Conservation (phyloP, 1,139 yeast genomes). For the Zygosaccharomyces sapae region DNA sequence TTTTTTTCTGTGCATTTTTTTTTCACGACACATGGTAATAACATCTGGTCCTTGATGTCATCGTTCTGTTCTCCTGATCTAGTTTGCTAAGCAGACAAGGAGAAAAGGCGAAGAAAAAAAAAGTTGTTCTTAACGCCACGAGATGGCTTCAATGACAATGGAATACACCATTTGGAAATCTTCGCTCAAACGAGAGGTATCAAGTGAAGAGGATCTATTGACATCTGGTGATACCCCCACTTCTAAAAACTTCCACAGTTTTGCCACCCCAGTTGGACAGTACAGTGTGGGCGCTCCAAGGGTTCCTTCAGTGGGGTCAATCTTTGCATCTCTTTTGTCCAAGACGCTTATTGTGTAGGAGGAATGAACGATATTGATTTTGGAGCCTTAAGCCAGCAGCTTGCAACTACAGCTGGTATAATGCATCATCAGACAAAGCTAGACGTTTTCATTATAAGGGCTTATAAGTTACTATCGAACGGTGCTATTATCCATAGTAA, state of each 20-base stretch:
- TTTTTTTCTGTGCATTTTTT: background rate
- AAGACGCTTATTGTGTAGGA: background rate
- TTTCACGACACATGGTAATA: background rate
- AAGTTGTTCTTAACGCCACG: constrained; percentile 2
- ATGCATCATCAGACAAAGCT: constrained; percentile 34
- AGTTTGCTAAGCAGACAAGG: background rate
- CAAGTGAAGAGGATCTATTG: background rate
- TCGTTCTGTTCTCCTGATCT: background rate
- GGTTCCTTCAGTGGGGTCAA: constrained; percentile 4
- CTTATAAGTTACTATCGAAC: constrained; percentile 29
- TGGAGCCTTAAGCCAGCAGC: constrained; percentile 15
- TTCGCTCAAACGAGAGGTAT: background rate
- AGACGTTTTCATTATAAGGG: constrained; percentile 34
- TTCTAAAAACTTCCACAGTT: background rate
- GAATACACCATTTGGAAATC: background rate
- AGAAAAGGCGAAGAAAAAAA: background rate
- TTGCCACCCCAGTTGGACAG: constrained; percentile 4
- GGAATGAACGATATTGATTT: constrained; percentile 21
- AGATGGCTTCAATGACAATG: constrained; percentile 4
- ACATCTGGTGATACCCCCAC: constrained; percentile 1
- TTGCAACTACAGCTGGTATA: constrained; percentile 19
- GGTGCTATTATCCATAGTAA: constrained; percentile 27
- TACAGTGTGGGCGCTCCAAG: constrained; percentile 6
- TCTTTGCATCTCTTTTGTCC: constrained; percentile 1
- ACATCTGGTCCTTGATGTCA: background rate